Evolutionary conservation across 1,284 basidiomycete genomes (phyloP).

Genomic region (Porodaedalea pini): DNA sequence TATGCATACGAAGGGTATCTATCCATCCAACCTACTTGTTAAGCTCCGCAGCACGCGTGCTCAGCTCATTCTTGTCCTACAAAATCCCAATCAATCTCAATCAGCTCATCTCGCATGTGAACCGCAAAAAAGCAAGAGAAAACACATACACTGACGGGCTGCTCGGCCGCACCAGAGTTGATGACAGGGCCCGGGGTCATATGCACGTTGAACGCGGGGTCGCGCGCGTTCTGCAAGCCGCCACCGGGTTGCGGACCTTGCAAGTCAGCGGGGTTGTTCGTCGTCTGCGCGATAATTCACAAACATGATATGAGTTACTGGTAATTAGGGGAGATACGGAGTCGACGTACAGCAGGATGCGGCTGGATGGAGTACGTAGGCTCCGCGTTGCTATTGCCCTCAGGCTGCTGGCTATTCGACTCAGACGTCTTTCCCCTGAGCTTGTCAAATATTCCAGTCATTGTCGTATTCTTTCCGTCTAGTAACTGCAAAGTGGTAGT

Average conservation of each 20-base stretch:
- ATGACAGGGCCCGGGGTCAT: too few relatives aligned
- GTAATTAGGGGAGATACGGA: neutral
- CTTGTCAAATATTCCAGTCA: constrained; percentile 23
- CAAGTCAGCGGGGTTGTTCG: constrained; percentile 20
- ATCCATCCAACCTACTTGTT: constrained; percentile 9
- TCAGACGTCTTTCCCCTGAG: constrained; percentile 23
- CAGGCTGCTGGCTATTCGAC: neutral
- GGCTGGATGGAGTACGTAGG: constrained; percentile 16
- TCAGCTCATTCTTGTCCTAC: constrained; percentile 26
- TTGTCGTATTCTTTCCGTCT: too few relatives aligned
- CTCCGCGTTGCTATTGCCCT: constrained; percentile 4
- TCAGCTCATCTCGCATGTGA: too few relatives aligned
- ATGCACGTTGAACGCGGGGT: constrained; percentile 10
- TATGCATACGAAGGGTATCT: too few relatives aligned
- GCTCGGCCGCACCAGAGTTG: too few relatives aligned
- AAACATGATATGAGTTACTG: neutral
- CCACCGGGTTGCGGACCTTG: neutral
- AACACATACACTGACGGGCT: too few relatives aligned
- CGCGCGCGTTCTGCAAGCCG: constrained; percentile 1
- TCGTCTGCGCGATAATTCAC: neutral
- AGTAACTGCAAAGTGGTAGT: neutral
- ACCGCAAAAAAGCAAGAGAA: too few relatives aligned
- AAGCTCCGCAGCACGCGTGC: constrained; percentile 23
- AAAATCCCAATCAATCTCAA: neutral
- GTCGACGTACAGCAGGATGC: constrained; percentile 17